Percentiles rank a stretch among this genome's conserved stretches.
phyloP scores from a whole-genome alignment of 2,329 filamentous ascomycete species.

The Cladosporium sp. region DNA sequence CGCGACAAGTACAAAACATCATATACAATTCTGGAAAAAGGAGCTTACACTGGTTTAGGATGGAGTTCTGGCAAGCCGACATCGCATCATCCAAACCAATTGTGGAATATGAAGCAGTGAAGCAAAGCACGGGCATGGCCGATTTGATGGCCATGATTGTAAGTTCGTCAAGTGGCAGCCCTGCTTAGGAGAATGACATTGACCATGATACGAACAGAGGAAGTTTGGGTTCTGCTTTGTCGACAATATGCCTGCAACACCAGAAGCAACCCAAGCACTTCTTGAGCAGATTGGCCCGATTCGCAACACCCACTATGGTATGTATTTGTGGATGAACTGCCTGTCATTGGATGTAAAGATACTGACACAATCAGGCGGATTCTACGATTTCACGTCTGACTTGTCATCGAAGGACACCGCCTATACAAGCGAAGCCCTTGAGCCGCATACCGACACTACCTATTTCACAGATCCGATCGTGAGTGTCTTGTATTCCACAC shows the following conservation, averaged over 20 bases:
- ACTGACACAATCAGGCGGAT: conserved; percentile 47
- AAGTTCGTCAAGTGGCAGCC: not conserved
- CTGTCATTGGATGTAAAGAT: not conserved
- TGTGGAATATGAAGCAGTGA: conserved; percentile 21
- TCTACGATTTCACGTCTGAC: conserved; percentile 86
- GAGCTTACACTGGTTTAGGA: conserved; percentile 15
- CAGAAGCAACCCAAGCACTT: conserved; percentile 68
- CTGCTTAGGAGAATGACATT: not conserved
- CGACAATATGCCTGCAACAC: conserved; percentile 61
- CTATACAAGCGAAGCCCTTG: conserved; percentile 80
- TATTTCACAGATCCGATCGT: conserved; percentile 80
- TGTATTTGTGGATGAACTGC: no score
- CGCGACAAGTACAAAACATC: conserved; percentile 17
- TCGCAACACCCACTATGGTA: conserved; percentile 83
- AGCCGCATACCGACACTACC: conserved; percentile 88
- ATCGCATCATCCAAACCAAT: conserved; percentile 25
- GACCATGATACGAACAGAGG: conserved; percentile 44
- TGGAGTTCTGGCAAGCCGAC: conserved; percentile 22
- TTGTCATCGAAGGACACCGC: conserved; percentile 64
- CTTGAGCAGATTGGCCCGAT: conserved; percentile 82
- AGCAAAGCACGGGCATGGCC: conserved; percentile 21
- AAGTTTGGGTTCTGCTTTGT: conserved; percentile 75
- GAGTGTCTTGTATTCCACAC: not conserved
- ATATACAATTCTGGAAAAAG: not conserved
- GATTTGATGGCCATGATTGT: conserved; percentile 24